Conservation (phyloP, 306 rosid genomes). For the Prunus persica region Prunus_persica_NCBIv2 NC_034012.1:21496001-21496500, state of each 20-base stretch:
- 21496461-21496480: constrained; percentile 20
- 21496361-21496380: constrained; percentile 97
- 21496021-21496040: neutral
- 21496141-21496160: constrained; percentile 85
- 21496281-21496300: neutral
- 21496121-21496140: constrained; percentile 87
- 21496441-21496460: constrained; percentile 98
- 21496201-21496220: neutral
- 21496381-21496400: constrained; percentile 94
- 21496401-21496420: constrained; percentile 99
- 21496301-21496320: constrained; percentile 9
- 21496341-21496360: constrained; percentile 73
- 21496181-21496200: constrained; percentile 54
- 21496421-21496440: constrained; percentile 98
- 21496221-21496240: neutral
- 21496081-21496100: constrained; percentile 82
- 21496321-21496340: constrained; percentile 19
- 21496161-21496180: constrained; percentile 91
- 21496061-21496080: constrained; percentile 79
- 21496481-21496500: constrained; percentile 23
- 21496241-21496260: too few species aligned
- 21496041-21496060: neutral
- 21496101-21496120: constrained; percentile 94
- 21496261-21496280: neutral
- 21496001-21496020: constrained; percentile 10